Evolutionary conservation across 768 basidiomycete genomes (phyloP).

Genomic region (Rhizopogon salebrosus): DNA sequence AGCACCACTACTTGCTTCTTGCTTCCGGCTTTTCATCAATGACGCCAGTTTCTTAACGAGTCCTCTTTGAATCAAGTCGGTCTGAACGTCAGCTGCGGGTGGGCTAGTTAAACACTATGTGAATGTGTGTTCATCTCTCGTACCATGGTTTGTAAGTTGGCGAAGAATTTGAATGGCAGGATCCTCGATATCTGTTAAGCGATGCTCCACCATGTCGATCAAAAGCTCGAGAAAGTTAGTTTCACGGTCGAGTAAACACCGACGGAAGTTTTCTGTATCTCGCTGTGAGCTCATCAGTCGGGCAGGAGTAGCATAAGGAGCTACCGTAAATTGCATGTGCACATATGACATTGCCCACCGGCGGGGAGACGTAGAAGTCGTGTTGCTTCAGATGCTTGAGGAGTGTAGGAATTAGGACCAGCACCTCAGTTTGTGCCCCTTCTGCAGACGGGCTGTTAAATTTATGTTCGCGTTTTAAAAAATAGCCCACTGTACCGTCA

Average conservation of each 20-base stretch:
- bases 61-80: background rate
- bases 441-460: background rate
- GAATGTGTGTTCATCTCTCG: background rate
- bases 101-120: background rate
- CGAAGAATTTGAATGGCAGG: constrained; percentile 2
- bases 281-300: background rate
- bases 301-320: too few species aligned
- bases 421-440: background rate
- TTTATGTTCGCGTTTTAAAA: background rate
- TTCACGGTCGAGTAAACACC: background rate
- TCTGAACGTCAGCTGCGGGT: background rate
- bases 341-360: constrained; percentile 2
- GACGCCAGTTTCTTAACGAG: background rate
- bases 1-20: background rate
- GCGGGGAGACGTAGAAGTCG: constrained; percentile 3
- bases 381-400: background rate
- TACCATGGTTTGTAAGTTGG: background rate
- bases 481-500: background rate
- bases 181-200: constrained; percentile 4
- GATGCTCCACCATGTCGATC: constrained; percentile 4
- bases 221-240: background rate
- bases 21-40: background rate
- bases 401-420: background rate
- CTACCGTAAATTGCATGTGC: background rate
- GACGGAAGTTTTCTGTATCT: background rate